Evolutionary conservation across 805 yeast species (phyloP).

Genomic region (Candida qinlingensis): DNA sequence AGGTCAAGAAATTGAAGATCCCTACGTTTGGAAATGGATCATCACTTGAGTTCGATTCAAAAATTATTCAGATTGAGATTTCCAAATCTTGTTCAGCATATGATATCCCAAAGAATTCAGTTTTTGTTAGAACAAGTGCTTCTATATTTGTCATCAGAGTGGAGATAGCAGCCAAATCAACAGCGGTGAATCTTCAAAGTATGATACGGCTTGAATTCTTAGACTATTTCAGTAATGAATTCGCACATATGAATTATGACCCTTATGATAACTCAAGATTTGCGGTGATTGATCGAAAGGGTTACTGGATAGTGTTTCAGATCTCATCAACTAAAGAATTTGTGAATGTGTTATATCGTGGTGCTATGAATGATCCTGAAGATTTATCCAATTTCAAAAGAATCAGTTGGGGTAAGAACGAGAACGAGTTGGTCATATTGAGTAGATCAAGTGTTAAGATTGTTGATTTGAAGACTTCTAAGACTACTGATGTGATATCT

Average conservation of each 20-base stretch:
- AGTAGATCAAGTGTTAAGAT: constrained; percentile 40
- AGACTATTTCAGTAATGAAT: constrained; percentile 28
- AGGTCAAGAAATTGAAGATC: neutral
- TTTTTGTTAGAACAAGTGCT: constrained; percentile 35
- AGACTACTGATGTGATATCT: constrained; percentile 27
- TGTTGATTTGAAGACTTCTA: constrained; percentile 24
- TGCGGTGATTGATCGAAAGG: constrained; percentile 45
- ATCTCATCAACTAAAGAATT: constrained; percentile 4
- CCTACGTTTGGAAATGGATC: constrained; percentile 12
- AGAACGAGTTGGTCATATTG: constrained; percentile 28
- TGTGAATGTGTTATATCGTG: constrained; percentile 2
- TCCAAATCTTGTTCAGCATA: constrained; percentile 22
- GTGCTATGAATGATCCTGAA: constrained; percentile 32
- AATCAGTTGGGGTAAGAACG: constrained; percentile 39
- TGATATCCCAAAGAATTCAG: constrained; percentile 22
- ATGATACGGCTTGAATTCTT: constrained; percentile 4
- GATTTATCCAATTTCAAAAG: constrained; percentile 55
- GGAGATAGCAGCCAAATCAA: constrained; percentile 7
- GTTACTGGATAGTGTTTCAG: constrained; percentile 43
- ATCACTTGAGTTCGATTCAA: constrained; percentile 27
- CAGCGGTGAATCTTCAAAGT: neutral
- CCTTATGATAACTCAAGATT: constrained; percentile 36
- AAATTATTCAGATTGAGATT: constrained; percentile 37
- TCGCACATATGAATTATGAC: constrained; percentile 42
- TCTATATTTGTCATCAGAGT: constrained; percentile 31